Base-by-base conservation (phyloP, 768 basidiomycete species). In the Agaricus bisporus region DNA sequence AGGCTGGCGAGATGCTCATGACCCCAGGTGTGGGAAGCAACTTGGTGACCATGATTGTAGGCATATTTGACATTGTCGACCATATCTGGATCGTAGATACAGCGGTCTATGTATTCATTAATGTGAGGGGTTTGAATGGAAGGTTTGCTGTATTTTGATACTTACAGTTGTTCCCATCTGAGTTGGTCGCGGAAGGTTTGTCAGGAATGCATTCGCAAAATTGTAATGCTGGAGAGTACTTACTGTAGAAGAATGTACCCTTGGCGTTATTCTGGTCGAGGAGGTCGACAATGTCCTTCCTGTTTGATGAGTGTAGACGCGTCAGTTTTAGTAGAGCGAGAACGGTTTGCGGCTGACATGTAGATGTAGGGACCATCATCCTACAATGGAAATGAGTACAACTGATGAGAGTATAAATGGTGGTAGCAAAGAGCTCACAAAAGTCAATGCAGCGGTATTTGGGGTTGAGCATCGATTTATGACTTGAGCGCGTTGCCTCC, bases 11-110 rank as follows among this genome's bases (percentile, higher is more conserved):
- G 61, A 39, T 72, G 59, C 12, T 62, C 60, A 55, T 77, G 75
- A 7, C 59, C 60, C 76, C 76, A 78, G 3, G 75, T 76, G 54
- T 78, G 76, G 32, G 74, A 75, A 4, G 65, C 74, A 48, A 78
- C 51, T 58, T 73, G 71, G 56, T 78, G 76, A 10, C 73, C 75
- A 17, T 66, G 61, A 45, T 62, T 57, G 44, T 70, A 72, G 7
- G 68, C 72, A 54, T 70, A 68, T 46, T 69, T 70, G 58, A 75
- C 64, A 17, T 64, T 61, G 32, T 58, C 47, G 9, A 59, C 58
- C 18, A 56, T 48, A 29, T 59, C 64, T 7, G 52, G 15, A 57
- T 60, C 55, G 60, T 75, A 75, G 48, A 75, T 75, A 58, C 73
- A 75, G 14, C 56, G 63, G n/a, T 51, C 70, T 72, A 43, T 15